Evolutionary conservation across 176 grass and related monocot genomes (phyloP).

Genomic region (Carex pumila): DNA sequence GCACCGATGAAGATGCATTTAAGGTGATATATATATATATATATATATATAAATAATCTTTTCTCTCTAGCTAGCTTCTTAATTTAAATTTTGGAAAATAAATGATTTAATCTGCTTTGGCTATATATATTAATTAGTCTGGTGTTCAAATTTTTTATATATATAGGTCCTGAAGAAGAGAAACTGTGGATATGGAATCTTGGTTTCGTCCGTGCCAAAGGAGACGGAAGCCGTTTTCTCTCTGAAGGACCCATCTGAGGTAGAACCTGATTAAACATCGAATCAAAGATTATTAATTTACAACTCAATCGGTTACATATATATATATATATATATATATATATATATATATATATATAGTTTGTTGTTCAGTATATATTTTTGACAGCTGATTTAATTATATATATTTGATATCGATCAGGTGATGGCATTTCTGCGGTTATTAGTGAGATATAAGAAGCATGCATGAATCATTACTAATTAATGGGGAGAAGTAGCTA

Average conservation of each 20-base stretch:
- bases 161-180: conserved; percentile 49
- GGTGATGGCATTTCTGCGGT: conserved; percentile 76
- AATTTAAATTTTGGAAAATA: background rate
- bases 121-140: background rate
- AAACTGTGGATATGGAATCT: conserved; percentile 60
- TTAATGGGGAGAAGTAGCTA: background rate
- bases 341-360: background rate
- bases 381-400: background rate
- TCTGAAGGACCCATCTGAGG: conserved; percentile 80
- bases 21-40: conserved; percentile 57
- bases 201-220: conserved; percentile 71
- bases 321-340: no score
- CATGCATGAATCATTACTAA: conserved; percentile 15
- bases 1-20: conserved; percentile 93
- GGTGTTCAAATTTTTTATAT: background rate
- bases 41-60: no score
- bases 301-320: background rate
- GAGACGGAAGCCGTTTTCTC: conserved; percentile 80
- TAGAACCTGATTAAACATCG: background rate
- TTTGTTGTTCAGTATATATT: background rate
- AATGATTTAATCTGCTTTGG: background rate
- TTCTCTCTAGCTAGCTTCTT: background rate
- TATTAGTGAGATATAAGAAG: conserved; percentile 70
- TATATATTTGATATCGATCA: conserved; percentile 1
- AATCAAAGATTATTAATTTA: background rate